phyloP scores from a whole-genome alignment of 2,329 filamentous ascomycete genomes.

The Paramyrothecium roridum region DNA sequence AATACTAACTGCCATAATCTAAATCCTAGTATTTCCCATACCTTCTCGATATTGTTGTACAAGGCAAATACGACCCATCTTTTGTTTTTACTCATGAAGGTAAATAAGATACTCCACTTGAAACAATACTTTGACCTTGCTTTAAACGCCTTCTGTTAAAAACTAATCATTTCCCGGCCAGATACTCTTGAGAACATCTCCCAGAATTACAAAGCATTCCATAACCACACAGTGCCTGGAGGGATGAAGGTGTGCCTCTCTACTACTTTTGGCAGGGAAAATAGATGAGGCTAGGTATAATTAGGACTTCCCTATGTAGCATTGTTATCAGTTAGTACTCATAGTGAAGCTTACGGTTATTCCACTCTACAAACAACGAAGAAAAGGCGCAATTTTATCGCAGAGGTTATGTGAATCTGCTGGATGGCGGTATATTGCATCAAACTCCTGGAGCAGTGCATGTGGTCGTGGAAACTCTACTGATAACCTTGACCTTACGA shows the following conservation, averaged over 20 bases:
- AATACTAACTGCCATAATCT: no score
- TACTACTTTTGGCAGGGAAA: neutral
- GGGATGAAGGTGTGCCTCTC: neutral
- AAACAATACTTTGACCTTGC: neutral
- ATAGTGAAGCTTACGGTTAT: no score
- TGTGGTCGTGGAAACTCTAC: no score
- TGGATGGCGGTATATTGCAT: no score
- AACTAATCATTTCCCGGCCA: neutral
- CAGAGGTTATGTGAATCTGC: no score
- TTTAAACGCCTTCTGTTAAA: neutral
- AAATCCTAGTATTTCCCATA: neutral
- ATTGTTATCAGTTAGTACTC: no score
- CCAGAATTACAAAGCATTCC: neutral
- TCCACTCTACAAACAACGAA: no score
- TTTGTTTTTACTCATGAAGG: constrained; percentile 1
- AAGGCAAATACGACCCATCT: constrained; percentile 1
- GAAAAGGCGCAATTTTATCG: no score
- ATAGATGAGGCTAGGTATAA: no score
- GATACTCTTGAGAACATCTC: neutral
- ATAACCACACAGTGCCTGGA: neutral
- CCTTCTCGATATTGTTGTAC: neutral
- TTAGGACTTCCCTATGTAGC: no score
- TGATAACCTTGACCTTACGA: no score
- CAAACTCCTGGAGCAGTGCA: no score
- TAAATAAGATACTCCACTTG: neutral